Evolutionary conservation across 1,139 yeast species (phyloP).

Genomic region (Taphrina communis): DNA sequence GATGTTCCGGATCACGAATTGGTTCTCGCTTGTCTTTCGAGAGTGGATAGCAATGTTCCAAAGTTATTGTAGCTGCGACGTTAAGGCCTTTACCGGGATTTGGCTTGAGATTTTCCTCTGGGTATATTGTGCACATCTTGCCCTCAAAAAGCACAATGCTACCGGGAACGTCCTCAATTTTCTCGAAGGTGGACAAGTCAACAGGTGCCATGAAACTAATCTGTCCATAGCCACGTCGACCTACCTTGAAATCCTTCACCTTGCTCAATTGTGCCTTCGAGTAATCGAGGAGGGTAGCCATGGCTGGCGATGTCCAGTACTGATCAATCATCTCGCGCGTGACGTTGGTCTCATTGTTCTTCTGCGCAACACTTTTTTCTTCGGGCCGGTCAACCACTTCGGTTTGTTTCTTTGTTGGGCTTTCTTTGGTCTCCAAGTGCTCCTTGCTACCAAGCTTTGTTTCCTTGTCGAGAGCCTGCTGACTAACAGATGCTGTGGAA

Average conservation of each 20-base stretch:
- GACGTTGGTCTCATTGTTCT: background rate
- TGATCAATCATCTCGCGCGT: background rate
- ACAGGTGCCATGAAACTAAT: slow-evolving; percentile 80
- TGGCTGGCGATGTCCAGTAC: slow-evolving; percentile 85
- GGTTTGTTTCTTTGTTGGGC: background rate
- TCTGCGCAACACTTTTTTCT: background rate
- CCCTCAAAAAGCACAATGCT: slow-evolving; percentile 66
- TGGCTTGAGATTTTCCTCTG: slow-evolving; percentile 69
- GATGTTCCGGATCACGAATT: slow-evolving; percentile 78
- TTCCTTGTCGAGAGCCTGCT: background rate
- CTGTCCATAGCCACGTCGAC: slow-evolving; percentile 78
- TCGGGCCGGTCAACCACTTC: background rate
- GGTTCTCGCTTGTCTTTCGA: slow-evolving; percentile 75
- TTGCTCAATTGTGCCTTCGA: slow-evolving; percentile 67
- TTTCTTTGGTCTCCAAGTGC: background rate
- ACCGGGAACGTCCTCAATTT: slow-evolving; percentile 68
- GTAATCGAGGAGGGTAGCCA: slow-evolving; percentile 65
- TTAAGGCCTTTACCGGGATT: slow-evolving; percentile 82
- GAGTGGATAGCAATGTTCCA: slow-evolving; percentile 79
- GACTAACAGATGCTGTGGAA: background rate
- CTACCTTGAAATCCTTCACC: slow-evolving; percentile 73
- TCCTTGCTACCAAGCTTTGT: slow-evolving; percentile 1
- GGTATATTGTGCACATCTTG: slow-evolving; percentile 73
- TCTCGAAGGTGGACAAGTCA: slow-evolving; percentile 71
- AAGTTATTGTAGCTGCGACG: slow-evolving; percentile 70